Base-by-base conservation (phyloP, 75 land plant genomes). In the Adiantum capillusveneris region DNA sequence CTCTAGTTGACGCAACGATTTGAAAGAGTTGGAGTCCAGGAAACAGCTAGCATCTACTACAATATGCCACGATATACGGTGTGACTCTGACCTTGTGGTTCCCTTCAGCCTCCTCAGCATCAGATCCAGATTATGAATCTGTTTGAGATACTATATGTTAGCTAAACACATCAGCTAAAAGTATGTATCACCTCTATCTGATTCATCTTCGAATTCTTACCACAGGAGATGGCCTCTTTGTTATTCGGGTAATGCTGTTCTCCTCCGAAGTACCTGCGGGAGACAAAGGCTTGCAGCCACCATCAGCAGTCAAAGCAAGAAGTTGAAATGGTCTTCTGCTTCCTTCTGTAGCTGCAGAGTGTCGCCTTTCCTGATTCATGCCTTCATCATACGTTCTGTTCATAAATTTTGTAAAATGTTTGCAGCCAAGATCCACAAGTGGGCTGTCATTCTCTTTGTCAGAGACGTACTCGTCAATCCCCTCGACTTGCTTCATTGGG, bases 1-100 rank as follows among this genome's bases (percentile, higher is more conserved):
- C 72, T 87, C 81, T 20, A 91, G 58, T 37, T 82, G 83, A 68
- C 79, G 75, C 71, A 91, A 56, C 29, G 81, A 64, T 57, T 75
- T 80, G 36, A 75, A 77, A 21, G 94, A 84, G 26, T 74, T 70
- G 30, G 65, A 65, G 61, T 84, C 68, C 16, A 82, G 65, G 16
- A 91, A 72, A 56, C 82, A 76, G 44, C 59, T 70, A 7, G 73
- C 52, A 59, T 91, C 97, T 31, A 76, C 94, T 25, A 91, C 75
- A 53, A 88, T 75, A 59, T 73, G 65, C 97, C 97, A 91, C 41
- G 31, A 65, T n/a, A n/a, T n/a, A 27, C 44, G 67, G 25, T 31
- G 70, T 31, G 57, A 60, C 22, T 58, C 74, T 28, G 51, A 24
- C 14, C 55, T 53, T 53, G 55, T 27, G 6, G 24, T 25, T 53